Base-by-base conservation (phyloP, 179 eudicot species). In the Beta macrorhiza region DNA sequence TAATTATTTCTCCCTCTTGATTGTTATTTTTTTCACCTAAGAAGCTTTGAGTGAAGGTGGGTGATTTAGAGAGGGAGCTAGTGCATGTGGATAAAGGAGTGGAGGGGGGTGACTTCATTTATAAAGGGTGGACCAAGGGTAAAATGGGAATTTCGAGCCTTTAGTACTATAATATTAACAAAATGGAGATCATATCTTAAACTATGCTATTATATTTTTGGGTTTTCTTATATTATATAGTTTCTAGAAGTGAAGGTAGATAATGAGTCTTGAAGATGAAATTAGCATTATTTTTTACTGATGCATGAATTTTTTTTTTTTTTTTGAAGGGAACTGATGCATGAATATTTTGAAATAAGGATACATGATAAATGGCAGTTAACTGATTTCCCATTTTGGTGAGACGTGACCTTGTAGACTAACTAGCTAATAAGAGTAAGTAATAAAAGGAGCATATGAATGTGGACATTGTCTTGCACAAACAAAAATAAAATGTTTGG, bases 91-190 rank as follows among this genome's bases (percentile, higher is more conserved):
- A 64, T 64, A 63, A 53, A 55, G 83, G 53, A 44, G 56, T 64
- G 13, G 53, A 80, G 15, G 81, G 77, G 4, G 77, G 19, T 15
- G 77, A 78, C 81, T 77, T 75, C 78, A 58, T 84, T 65, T 84
- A 84, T 84, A 84, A 58, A 78, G 82, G 84, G 73, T 81, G 72
- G 69, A 29, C 49, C 52, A 76, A 72, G 86, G 74, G 37, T 57
- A 42, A 5, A 7, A 5, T 32, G 20, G 52, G 15, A 62, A 69
- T 72, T 70, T 72, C 42, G 13, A 62, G 29, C 12, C n/a, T 19
- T 62, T 19, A 62, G 72, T 67, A 42, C n/a, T 67, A 67, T 67
- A 12, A 0, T 42, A 67, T 68, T 37, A 42, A 42, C 14, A 68
- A 37, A 37, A 16, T 4, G 12, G 1, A 67, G 9, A 22, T 25